Percentiles rank a stretch among this genome's conserved stretches.
Evolutionary conservation across 129 eudicot species (phyloP).

Genomic region (Heracleum sosnowskyi): DNA sequence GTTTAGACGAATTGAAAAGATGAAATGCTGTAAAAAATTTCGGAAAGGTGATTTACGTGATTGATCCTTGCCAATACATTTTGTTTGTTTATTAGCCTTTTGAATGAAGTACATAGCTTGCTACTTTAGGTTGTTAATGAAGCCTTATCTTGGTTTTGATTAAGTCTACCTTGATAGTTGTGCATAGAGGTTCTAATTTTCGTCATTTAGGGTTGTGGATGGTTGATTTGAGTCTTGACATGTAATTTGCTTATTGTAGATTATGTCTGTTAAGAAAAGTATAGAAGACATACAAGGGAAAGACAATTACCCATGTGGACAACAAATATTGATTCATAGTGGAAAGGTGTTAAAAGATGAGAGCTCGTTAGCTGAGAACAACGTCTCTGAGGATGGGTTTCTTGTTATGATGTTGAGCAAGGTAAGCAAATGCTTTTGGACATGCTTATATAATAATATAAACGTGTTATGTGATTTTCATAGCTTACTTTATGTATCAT

Average conservation of each 20-base stretch:
- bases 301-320: constrained; percentile 94
- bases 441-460: neutral
- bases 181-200: neutral
- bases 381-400: constrained; percentile 87
- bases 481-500: neutral
- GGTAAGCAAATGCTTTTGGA: constrained; percentile 30
- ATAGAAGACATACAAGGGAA: constrained; percentile 96
- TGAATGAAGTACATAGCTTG: neutral
- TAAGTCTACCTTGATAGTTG: neutral
- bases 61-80: neutral
- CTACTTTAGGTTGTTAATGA: too few species aligned
- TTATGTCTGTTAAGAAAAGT: constrained; percentile 82
- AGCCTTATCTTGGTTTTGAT: neutral
- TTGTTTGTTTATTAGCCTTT: neutral
- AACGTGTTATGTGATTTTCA: too few species aligned
- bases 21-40: too few species aligned
- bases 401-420: constrained; percentile 97
- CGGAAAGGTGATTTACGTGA: neutral
- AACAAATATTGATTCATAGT: constrained; percentile 78
- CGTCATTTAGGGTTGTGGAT: neutral
- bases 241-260: constrained; percentile 28
- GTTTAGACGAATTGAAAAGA: too few species aligned
- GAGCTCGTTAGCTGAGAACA: constrained; percentile 75
- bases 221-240: neutral
- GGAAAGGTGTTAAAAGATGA: constrained; percentile 96